Evolutionary conservation across 495 filamentous ascomycete species (phyloP).

Genomic region (Daldinia grandis): DNA sequence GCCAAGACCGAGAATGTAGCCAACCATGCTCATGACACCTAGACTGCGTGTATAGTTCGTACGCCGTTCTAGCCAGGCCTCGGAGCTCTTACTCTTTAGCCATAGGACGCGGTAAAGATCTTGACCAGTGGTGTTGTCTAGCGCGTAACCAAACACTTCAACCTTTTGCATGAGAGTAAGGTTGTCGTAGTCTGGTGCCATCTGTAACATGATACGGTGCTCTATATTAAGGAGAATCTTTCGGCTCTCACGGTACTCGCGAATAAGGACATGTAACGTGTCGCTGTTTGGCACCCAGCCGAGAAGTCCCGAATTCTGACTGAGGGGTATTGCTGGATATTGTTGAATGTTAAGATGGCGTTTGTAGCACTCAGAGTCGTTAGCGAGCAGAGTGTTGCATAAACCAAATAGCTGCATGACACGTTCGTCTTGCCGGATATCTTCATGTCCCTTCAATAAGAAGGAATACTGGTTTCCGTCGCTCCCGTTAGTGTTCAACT

Average conservation of each 20-base stretch:
- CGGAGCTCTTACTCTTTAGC: slow-evolving; percentile 97
- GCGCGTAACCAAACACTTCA: slow-evolving; percentile 97
- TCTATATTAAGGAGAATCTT: slow-evolving; percentile 99
- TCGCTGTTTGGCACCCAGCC: slow-evolving; percentile 99
- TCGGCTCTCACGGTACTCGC: slow-evolving; percentile 94
- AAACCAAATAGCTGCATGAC: slow-evolving; percentile 99
- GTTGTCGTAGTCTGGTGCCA: slow-evolving; percentile 99
- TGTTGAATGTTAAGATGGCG: slow-evolving; percentile 94
- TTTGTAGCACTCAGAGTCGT: slow-evolving; percentile 95
- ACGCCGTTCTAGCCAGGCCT: slow-evolving; percentile 94
- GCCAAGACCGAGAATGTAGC: slow-evolving; percentile 95
- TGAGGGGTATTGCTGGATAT: slow-evolving; percentile 93
- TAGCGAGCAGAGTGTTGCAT: slow-evolving; percentile 90
- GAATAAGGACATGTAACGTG: slow-evolving; percentile 93
- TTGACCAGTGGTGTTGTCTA: slow-evolving; percentile 98
- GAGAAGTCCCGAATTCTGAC: slow-evolving; percentile 91
- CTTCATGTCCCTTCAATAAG: slow-evolving; percentile 93
- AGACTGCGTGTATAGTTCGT: slow-evolving; percentile 98
- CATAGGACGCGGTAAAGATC: slow-evolving; percentile 97
- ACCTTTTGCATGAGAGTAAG: slow-evolving; percentile 99
- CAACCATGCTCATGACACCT: slow-evolving; percentile 99
- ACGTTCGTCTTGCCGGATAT: slow-evolving; percentile 97
- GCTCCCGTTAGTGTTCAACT: slow-evolving; percentile 85
- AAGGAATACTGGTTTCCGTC: slow-evolving; percentile 89
- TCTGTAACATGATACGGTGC: slow-evolving; percentile 99